A percentile compares a stretch with the other conserved stretches of the same genome.
Conservation (phyloP, 169 alveolate genomes). For the Babesia microti region DNA sequence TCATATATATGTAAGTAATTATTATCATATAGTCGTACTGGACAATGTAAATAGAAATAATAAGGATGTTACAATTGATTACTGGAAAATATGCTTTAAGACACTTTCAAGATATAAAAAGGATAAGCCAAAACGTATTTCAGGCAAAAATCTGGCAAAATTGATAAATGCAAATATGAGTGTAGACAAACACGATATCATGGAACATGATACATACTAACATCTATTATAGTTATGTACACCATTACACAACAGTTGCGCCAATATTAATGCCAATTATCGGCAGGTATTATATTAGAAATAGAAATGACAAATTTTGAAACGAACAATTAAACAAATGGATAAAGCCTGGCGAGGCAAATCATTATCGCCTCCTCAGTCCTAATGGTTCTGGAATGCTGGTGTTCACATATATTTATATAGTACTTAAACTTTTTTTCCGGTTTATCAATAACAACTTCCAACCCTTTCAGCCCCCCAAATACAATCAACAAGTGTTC, state of each 20-base stretch:
- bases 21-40: neutral
- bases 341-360: constrained; percentile 18
- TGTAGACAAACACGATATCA: neutral
- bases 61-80: neutral
- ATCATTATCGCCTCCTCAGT: constrained; percentile 91
- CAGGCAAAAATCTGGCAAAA: neutral
- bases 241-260: neutral
- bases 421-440: constrained; percentile 70
- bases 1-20: constrained; percentile 12
- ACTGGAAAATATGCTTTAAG: neutral
- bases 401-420: constrained; percentile 80
- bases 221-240: neutral
- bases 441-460: constrained; percentile 53
- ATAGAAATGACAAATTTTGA: too few species aligned
- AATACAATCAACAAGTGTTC: constrained; percentile 76
- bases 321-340: too few species aligned
- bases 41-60: neutral
- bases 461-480: constrained; percentile 84
- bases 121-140: neutral
- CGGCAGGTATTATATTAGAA: constrained; percentile 8
- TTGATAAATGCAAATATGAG: neutral
- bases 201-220: neutral
- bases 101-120: too few species aligned
- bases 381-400: constrained; percentile 87
- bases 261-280: neutral